These are phyloP conservation scores for Trichomonas gallinae DNA, from an alignment of 208 protist species.

Conservation along the genomic window DNA sequence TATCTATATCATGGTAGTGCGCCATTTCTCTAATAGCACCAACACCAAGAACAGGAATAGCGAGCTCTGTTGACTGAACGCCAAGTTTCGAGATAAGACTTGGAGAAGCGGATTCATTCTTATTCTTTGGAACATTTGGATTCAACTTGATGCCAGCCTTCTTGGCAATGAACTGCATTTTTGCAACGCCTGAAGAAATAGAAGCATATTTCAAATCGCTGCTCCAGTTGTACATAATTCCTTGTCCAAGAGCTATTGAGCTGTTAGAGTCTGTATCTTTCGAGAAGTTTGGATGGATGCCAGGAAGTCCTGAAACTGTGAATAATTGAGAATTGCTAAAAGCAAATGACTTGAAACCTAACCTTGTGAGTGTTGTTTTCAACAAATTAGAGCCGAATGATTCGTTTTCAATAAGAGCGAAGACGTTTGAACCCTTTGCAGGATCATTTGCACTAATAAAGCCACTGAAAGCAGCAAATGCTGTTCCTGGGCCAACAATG, in stretches of 20 bases:
- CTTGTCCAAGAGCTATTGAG: neutral
- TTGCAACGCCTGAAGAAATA: neutral
- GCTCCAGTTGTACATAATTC: neutral
- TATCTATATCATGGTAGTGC: neutral
- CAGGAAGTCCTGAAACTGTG: neutral
- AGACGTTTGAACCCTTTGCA: neutral
- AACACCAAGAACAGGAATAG: neutral
- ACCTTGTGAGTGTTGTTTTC: neutral
- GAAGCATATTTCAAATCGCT: neutral
- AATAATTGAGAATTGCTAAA: neutral
- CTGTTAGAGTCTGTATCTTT: neutral
- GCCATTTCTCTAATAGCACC: neutral
- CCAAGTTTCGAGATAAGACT: neutral
- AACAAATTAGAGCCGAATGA: neutral
- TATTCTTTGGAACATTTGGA: neutral
- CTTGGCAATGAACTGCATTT: neutral
- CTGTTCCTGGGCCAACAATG: neutral
- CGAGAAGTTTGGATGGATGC: neutral
- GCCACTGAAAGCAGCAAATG: neutral
- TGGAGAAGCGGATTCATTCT: neutral
- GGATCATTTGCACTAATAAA: neutral
- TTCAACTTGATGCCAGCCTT: neutral
- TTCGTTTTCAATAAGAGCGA: neutral
- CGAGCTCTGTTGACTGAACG: neutral
- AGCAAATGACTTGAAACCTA: neutral